Evolutionary conservation across 164 flowering plant genomes (phyloP), one percentile per base, ranked within the genome.

Genomic region (grape (Vitis vinifera)): DNA sequence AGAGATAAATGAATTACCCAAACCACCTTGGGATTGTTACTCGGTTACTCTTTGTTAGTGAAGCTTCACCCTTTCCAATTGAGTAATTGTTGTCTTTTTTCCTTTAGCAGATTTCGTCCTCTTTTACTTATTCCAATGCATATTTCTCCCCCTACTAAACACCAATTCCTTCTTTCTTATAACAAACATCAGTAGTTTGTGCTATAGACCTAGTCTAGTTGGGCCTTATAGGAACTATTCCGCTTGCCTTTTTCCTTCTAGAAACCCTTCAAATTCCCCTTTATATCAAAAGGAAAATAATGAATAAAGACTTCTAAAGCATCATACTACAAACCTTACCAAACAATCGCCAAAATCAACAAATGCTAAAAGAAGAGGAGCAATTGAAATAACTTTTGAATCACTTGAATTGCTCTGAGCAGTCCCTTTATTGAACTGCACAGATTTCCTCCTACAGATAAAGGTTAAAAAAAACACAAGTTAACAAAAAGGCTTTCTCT

Each of bases 171-270:
- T 31, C 44, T 31, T 31, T 31, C 44, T 31, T 4, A 6, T 31
- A 31, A 23, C 27, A 23, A 23, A 23, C 19, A 17, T 48, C 11
- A 60, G 44, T 31, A 48, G 30, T 9, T 30, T 23, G 16, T 47
- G 52, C 8, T 23, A 50, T 1, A 51, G 11, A 63, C 17, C n/a
- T 31, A 64, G 59, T 50, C 3, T 8, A 13, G 3, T 47, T 62
- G 14, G 71, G 12, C 15, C 85, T 75, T 77, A 85, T 90, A 82
- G 47, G 84, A 69, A 62, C 27, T 72, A 15, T 52, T 72, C 53
- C 1, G 14, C 57, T 78, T 81, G 75, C 69, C 71, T 69, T 73
- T 86, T 51, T 53, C 59, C 47, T 75, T 78, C 72, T 71, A 81
- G 70, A 65, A 62, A 69, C 67, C 72, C 61, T 78, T 73, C 51